A percentile compares a stretch with the other conserved stretches of the same genome.
These are phyloP conservation scores for Elsinoe ampelina DNA, from an alignment of 2,329 filamentous ascomycete species.

Conservation along the genomic window DNA sequence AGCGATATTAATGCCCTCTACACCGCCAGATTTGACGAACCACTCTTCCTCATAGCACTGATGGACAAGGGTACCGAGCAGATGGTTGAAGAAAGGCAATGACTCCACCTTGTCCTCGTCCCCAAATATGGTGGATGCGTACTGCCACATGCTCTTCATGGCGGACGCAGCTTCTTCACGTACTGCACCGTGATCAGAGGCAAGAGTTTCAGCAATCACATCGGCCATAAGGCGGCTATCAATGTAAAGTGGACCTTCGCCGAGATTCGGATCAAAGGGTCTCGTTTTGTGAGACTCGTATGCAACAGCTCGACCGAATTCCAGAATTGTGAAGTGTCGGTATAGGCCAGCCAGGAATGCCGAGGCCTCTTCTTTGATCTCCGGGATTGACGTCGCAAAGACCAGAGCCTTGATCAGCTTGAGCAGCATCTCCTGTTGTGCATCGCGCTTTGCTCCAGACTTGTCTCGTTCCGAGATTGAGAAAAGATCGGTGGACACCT, in stretches of 20 bases:
- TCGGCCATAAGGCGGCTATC: conserved; percentile 83
- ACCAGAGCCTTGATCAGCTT: conserved; percentile 84
- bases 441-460: conserved; percentile 77
- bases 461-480: conserved; percentile 68
- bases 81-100: conserved; percentile 73
- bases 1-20: conserved; percentile 78
- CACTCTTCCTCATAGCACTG: conserved; percentile 96
- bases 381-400: conserved; percentile 71
- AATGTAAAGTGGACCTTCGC: conserved; percentile 78
- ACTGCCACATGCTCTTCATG: conserved; percentile 67
- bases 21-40: conserved; percentile 94
- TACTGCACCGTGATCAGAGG: conserved; percentile 72
- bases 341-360: conserved; percentile 71
- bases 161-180: conserved; percentile 74
- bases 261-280: conserved; percentile 73
- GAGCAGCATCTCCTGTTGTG: conserved; percentile 72
- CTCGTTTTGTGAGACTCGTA: conserved; percentile 67
- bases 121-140: conserved; percentile 70
- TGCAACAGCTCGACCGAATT: conserved; percentile 76
- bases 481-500: conserved; percentile 61
- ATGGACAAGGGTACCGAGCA: conserved; percentile 80
- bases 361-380: conserved; percentile 67
- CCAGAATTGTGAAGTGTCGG: conserved; percentile 81
- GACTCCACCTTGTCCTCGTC: conserved; percentile 60
- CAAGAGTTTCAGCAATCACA: conserved; percentile 79